A percentile compares a stretch with the other conserved stretches of the same genome.
Evolutionary conservation across 345 rosid genomes (phyloP).

Genomic region (Orychophragmus violaceus): DNA sequence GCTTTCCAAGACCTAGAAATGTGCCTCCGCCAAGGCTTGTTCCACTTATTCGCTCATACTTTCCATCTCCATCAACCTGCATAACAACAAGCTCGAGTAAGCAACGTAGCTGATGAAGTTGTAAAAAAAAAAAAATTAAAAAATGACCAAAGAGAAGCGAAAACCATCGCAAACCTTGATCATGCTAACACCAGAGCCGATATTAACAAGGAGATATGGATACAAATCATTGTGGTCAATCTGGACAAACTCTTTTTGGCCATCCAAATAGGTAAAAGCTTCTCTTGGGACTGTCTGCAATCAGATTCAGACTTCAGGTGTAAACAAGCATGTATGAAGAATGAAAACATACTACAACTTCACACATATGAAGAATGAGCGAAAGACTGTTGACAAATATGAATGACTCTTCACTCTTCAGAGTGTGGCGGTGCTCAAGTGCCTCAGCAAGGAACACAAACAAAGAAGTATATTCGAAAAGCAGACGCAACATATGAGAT

Average conservation of each 20-base stretch:
- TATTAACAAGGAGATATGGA: conserved; percentile 87
- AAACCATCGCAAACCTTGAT: conserved; percentile 57
- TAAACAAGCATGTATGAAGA: not conserved
- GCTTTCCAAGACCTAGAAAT: conserved; percentile 80
- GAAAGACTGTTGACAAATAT: not conserved
- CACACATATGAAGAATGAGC: not conserved
- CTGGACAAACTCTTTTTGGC: conserved; percentile 61
- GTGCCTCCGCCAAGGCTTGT: conserved; percentile 93
- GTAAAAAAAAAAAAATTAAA: not conserved
- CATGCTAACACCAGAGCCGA: conserved; percentile 95
- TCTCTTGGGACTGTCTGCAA: conserved; percentile 69
- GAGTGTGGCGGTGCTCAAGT: not conserved
- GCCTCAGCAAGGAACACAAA: not conserved
- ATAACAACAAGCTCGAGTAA: conserved; percentile 20
- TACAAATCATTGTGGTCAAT: conserved; percentile 68
- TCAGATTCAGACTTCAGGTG: conserved; percentile 1
- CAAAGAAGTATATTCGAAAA: not conserved
- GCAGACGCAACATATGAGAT: not conserved
- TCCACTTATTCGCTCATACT: conserved; percentile 80
- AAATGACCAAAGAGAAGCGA: not conserved
- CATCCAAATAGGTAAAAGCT: conserved; percentile 68
- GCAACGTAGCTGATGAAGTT: not conserved
- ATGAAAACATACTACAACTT: not conserved
- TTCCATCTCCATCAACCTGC: conserved; percentile 77
- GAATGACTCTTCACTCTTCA: not conserved